Base-by-base conservation (phyloP, 768 basidiomycete genomes). In the Lentinula lateritia region DNA sequence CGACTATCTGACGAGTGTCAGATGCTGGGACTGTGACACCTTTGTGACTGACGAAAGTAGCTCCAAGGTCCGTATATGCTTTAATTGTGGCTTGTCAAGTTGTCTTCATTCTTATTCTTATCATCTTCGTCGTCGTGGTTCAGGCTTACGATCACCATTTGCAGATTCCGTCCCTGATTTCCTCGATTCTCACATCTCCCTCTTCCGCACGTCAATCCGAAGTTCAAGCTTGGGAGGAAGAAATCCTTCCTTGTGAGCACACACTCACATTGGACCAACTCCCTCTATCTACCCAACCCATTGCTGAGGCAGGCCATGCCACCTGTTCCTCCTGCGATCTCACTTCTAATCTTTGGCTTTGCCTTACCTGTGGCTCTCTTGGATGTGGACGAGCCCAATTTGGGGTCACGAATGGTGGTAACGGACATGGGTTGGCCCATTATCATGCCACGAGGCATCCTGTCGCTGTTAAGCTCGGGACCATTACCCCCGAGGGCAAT, bases 221-320 rank as follows among this genome's bases (percentile, higher is more conserved):
- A 68, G 90, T 99, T 52, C 90, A 97, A 74, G 90, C 97, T 6
- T 99, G 97, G 97, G 94, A 98, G 71, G 95, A 98, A 72, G 96
- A 98, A 66, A 88, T 97, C 45, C 68, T 78, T 0, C 74, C 93
- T 6, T 99, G 97, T 79, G 88, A 93, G 68, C 97, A 99, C 60
- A 83, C 83, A 0, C 71, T 83, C 2, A 76, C 72, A 10, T 70
- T 83, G 8, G 71, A 80, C 59, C 77, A 83, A 69, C 55, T 42
- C 9, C 50, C 35, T 34, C 65, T 71, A 34, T 68, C 74, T 5
- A 77, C 76, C 3, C 80, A 77, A 10, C 73, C 73, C 10, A 87
- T 87, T 20, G 72, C 76, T 0, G 76, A 83, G 0, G 81, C 83
- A 0, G 88, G 92, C 8, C 83, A 92, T 3, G 89, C 94, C 0